Base-by-base conservation (phyloP, 768 basidiomycete genomes). In the Rhizopogon vesiculosus region DNA sequence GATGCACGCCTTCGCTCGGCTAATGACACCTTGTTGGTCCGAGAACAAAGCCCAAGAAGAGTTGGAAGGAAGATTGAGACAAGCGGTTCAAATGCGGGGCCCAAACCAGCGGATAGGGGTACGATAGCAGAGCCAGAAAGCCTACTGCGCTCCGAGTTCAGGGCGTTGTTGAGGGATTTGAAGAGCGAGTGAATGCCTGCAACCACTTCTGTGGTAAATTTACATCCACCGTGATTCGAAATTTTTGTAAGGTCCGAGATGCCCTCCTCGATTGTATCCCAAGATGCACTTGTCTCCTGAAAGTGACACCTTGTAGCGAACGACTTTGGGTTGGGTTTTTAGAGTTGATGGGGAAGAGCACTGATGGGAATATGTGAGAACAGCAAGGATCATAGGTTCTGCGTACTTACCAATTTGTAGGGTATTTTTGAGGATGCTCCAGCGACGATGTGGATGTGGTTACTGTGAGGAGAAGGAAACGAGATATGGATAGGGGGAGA, bases 11-110 rank as follows among this genome's bases (percentile, higher is more conserved):
- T 78, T 81, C 1, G 88, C 85, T 31, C 90, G 86, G 42, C 76
- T 78, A 60, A 84, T 71, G 62, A 82, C 46, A 93, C 81, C 68
- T 91, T 93, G 76, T 88, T 93, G 19, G 91, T 78, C 19, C 89
- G 82, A 16, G 82, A 76, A 59, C 87, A 90, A 25, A 91, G 71
- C 2, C 73, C 70, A 13, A 94, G 73, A n/a, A 94, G 73, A 8
- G 83, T 71, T 0, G 91, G 91, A 44, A 93, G 61, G 62, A 88
- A 85, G 12, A 84, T 64, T n/a, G 80, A 68, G 7, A 91, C 69
- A 19, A 93, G 74, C 3, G 83, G 78, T 41, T 89, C 88, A 62
- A 92, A 93, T 7, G 76, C 74, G 5, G 71, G 61, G n/a, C 80
- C 86, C 15, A 93, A 73, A 0, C 76, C 80, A 0, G 73, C 70